Evolutionary conservation across 1,139 yeast species (phyloP).

Genomic region (Candida labiduridarum): DNA sequence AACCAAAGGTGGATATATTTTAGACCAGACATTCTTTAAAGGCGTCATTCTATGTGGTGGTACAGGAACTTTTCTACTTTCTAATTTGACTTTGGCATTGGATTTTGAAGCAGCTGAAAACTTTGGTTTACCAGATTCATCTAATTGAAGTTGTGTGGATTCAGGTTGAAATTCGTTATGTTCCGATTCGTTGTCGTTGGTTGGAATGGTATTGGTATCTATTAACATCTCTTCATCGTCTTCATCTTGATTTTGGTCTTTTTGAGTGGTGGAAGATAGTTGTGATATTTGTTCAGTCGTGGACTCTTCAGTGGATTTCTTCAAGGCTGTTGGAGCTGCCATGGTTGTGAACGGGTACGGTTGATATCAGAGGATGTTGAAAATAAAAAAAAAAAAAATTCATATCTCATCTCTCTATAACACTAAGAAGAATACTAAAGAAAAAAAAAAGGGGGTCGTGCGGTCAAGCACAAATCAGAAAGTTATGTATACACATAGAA

Average conservation of each 20-base stretch:
- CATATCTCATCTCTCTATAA: slow-evolving; percentile 1
- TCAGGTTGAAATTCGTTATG: slow-evolving; percentile 23
- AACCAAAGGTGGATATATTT: slow-evolving; percentile 92
- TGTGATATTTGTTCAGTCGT: slow-evolving; percentile 5
- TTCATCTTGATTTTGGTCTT: slow-evolving; percentile 12
- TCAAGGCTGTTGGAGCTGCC: slow-evolving; percentile 78
- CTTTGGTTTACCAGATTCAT: slow-evolving; percentile 87
- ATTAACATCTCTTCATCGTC: slow-evolving; percentile 70
- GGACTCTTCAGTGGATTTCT: slow-evolving; percentile 17
- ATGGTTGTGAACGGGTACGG: slow-evolving; percentile 26
- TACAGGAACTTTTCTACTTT: slow-evolving; percentile 84
- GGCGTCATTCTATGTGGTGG: slow-evolving; percentile 98
- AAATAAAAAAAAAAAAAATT: slow-evolving; percentile 4
- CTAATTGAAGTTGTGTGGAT: slow-evolving; percentile 63
- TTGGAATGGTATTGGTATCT: slow-evolving; percentile 54
- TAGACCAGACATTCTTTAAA: slow-evolving; percentile 84
- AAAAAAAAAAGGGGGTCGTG: not conserved
- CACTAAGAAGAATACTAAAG: not conserved
- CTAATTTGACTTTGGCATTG: slow-evolving; percentile 74
- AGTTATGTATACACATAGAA: not conserved
- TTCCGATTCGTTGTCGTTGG: slow-evolving; percentile 14
- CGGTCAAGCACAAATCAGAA: not conserved
- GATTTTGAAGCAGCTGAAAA: slow-evolving; percentile 74
- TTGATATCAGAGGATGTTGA: not conserved
- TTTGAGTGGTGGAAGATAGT: slow-evolving; percentile 8